A percentile compares a stretch with the other conserved stretches of the same genome.
phyloP scores from a whole-genome alignment of 2,329 filamentous ascomycete species.

The Diplodia scrobiculata region DNA sequence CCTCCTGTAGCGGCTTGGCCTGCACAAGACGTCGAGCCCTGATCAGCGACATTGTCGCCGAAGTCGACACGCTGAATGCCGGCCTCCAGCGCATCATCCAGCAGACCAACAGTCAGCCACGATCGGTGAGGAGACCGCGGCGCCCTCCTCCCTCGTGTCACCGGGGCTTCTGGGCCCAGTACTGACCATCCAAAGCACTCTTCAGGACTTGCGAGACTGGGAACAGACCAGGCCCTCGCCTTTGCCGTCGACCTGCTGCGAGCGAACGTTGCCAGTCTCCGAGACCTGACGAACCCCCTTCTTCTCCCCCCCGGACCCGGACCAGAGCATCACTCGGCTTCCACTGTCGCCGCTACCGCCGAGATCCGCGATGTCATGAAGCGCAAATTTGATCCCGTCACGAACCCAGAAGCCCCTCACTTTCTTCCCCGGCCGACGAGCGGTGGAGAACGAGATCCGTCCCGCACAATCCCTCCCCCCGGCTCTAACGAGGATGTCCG shows the following conservation, averaged over 20 bases:
- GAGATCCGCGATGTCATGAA: conserved; percentile 24
- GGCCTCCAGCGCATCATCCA: conserved; percentile 12
- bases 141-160: background rate
- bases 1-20: conserved; percentile 4
- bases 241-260: conserved; percentile 22
- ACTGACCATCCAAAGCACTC: conserved; percentile 17
- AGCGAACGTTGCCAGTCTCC: conserved; percentile 15
- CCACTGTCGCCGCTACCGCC: conserved; percentile 18
- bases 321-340: background rate
- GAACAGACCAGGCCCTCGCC: conserved; percentile 21
- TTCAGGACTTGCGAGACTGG: conserved; percentile 9
- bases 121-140: conserved; percentile 22
- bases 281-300: conserved; percentile 8
- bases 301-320: background rate
- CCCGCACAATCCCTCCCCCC: conserved; percentile 12
- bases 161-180: background rate
- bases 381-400: conserved; percentile 7
- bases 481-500: conserved; percentile 17
- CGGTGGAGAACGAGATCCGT: conserved; percentile 17
- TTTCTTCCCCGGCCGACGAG: conserved; percentile 12
- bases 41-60: conserved; percentile 23
- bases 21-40: conserved; percentile 21
- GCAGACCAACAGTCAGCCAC: conserved; percentile 13
- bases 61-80: conserved; percentile 18
- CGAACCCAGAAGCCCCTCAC: background rate